Evolutionary conservation across 169 alveolate species (phyloP).

Genomic region (Plasmodium ovale): DNA sequence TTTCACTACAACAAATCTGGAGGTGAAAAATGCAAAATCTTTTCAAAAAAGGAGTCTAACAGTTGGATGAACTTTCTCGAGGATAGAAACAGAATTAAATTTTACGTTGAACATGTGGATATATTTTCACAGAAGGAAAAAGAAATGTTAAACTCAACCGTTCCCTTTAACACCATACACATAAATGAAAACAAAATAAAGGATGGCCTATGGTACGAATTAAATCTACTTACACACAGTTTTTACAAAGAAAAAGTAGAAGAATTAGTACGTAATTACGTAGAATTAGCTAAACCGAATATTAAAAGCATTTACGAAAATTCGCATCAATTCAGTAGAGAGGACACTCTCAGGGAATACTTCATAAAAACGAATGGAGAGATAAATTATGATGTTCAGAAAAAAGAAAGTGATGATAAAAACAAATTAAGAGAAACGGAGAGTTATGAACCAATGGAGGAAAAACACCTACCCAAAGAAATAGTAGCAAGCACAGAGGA

Average conservation of each 20-base stretch:
- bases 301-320: not conserved
- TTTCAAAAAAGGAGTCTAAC: not conserved
- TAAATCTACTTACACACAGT: conserved; percentile 34
- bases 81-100: conserved; percentile 4
- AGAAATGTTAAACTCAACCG: not conserved
- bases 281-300: not conserved
- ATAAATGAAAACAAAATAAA: not conserved
- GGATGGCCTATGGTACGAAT: conserved; percentile 14
- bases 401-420: not conserved
- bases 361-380: not conserved
- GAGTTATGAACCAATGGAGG: not conserved
- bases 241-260: conserved; percentile 40
- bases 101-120: not conserved
- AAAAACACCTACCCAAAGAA: not conserved
- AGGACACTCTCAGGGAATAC: not conserved
- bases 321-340: not conserved
- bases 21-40: not conserved
- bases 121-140: not conserved
- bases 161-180: not conserved
- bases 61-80: not conserved
- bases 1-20: no score
- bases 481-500: conserved; percentile 9
- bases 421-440: not conserved
- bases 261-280: conserved; percentile 30
- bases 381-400: not conserved